Evolutionary conservation across 2,329 filamentous ascomycete genomes (phyloP).

Genomic region (Stemphylium vesicarium): DNA sequence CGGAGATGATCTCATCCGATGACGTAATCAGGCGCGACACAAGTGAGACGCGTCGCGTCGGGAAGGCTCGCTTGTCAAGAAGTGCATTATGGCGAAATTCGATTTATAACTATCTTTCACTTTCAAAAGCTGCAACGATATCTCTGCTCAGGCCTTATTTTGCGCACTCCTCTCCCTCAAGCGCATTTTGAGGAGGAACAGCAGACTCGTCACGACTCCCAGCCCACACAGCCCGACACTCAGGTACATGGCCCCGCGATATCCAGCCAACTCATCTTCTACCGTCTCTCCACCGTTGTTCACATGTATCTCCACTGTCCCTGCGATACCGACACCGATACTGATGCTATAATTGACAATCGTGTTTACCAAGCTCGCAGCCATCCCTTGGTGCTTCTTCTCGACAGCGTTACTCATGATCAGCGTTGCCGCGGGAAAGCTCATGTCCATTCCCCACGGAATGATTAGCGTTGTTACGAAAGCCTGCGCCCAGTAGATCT

Average conservation of each 20-base stretch:
- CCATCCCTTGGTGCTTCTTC: slow-evolving; percentile 52
- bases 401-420: slow-evolving; percentile 49
- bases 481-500: slow-evolving; percentile 53
- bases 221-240: slow-evolving; percentile 46
- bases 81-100: too few species aligned
- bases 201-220: slow-evolving; percentile 31
- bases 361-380: slow-evolving; percentile 49
- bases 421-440: slow-evolving; percentile 50
- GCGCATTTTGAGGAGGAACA: slow-evolving; percentile 33
- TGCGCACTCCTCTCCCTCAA: slow-evolving; percentile 5
- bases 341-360: slow-evolving; percentile 54
- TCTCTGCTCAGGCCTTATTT: background rate
- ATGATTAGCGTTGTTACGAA: slow-evolving; percentile 44
- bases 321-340: slow-evolving; percentile 52
- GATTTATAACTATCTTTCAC: too few species aligned
- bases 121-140: background rate
- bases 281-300: slow-evolving; percentile 39
- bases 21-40: too few species aligned
- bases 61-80: too few species aligned
- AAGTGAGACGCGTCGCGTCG: too few species aligned
- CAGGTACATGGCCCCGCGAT: slow-evolving; percentile 49
- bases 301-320: slow-evolving; percentile 50
- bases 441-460: slow-evolving; percentile 53
- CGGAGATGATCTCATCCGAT: too few species aligned
- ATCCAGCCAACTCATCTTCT: slow-evolving; percentile 45